Evolutionary conservation across 1,139 yeast genomes (phyloP), one percentile per base, ranked within the genome.

Genomic region (Suhomyces anneliseae): DNA sequence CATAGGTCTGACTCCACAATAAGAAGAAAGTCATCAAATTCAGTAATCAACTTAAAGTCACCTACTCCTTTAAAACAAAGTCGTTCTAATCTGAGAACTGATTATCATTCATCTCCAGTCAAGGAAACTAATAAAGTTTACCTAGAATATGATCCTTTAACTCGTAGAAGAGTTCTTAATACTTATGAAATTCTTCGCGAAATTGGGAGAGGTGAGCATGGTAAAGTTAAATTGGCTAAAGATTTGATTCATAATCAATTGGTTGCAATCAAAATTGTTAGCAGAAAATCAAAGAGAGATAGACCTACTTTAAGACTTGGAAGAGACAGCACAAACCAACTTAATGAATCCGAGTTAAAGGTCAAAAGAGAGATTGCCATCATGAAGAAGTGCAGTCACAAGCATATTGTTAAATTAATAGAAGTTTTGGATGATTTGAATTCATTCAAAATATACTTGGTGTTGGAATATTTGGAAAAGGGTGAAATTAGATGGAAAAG

Each of bases 181-280:
- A 85, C 96, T 0, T 95, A 93, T 62, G 99, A 93, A 65, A 88
- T 95, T 36, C 70, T 92, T 36, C 74, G 79, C 39, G 98, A 93
- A 66, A 76, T 95, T 35, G 99, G 99, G 4, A 78, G 89, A 42
- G 99, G 99, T 10, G 97, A 93, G 65, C 99, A 93, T 66, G 99
- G 99, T 14, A 92, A 90, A 65, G 99, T 95, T 39, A 95, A 93
- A 65, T 75, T 95, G 26, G 99, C 97, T 0, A 79, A 79, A 50
- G 95, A 92, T 62, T 66, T 85, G 46, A 77, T 81, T 24, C 78
- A 86, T 11, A 79, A 83, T 43, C 87, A 85, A 55, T 73, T 83
- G 41, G 98, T 92, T 26, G 99, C 99, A 0, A 92, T 95, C 49
- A 95, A 95, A 63, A 88, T 95, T 47, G 93, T 95, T 29, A 92